These are phyloP conservation scores for Royoungia palumana DNA, from an alignment of 768 basidiomycete species.

Conservation along the genomic window DNA sequence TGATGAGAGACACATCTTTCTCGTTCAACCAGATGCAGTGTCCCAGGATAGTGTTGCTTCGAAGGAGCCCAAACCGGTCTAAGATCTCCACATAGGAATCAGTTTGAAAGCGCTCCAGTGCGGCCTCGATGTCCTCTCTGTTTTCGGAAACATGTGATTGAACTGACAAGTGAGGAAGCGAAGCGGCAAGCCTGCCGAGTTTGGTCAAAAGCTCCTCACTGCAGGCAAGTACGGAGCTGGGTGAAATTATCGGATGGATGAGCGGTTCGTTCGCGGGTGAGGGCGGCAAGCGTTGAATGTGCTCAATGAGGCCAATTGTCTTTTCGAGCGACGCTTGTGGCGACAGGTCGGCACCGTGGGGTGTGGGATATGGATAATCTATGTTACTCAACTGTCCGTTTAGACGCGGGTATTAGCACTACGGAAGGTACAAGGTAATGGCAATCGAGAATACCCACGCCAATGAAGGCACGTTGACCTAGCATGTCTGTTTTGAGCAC, in stretches of 20 bases:
- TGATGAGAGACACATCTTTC: slow-evolving; percentile 70
- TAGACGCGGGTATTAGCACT: slow-evolving; percentile 9
- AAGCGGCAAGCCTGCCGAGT: slow-evolving; percentile 54
- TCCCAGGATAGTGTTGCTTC: slow-evolving; percentile 76
- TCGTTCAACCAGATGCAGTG: slow-evolving; percentile 79
- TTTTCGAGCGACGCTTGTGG: slow-evolving; percentile 49
- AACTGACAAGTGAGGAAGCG: slow-evolving; percentile 60
- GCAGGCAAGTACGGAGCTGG: slow-evolving; percentile 89
- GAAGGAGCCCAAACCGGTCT: slow-evolving; percentile 67
- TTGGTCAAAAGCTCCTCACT: slow-evolving; percentile 56
- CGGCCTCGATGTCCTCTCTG: slow-evolving; percentile 59
- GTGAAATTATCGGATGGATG: slow-evolving; percentile 87
- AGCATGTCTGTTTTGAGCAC: slow-evolving; percentile 1
- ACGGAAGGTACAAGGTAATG: no score
- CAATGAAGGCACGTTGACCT: slow-evolving; percentile 83
- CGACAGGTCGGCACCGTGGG: slow-evolving; percentile 60
- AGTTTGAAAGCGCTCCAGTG: slow-evolving; percentile 62
- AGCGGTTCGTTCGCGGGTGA: slow-evolving; percentile 43
- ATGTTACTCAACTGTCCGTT: slow-evolving; percentile 27
- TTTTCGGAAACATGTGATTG: slow-evolving; percentile 96
- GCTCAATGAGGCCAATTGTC: slow-evolving; percentile 59
- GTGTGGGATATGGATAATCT: slow-evolving; percentile 57
- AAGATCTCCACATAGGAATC: slow-evolving; percentile 76
- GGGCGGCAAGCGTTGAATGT: slow-evolving; percentile 57
- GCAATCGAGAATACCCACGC: slow-evolving; percentile 44